Evolutionary conservation across 2,329 filamentous ascomycete species (phyloP).

Genomic region (Colletotrichum tropicicola): DNA sequence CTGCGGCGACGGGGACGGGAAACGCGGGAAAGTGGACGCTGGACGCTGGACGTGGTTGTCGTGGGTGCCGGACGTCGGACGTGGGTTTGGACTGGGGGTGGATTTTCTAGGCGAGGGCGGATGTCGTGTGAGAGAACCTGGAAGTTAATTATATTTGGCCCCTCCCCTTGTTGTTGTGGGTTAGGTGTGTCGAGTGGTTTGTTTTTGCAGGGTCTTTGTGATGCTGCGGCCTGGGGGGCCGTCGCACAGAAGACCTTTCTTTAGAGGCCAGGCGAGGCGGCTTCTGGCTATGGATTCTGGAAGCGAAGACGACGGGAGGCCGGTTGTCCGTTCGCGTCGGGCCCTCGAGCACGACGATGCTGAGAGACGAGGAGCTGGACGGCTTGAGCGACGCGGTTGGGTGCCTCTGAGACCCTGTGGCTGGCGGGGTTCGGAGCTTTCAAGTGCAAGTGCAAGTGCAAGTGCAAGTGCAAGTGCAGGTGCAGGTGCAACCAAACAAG

Average conservation of each 20-base stretch:
- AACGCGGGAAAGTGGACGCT: too few relatives aligned
- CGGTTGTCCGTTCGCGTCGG: conserved; percentile 6
- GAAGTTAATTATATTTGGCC: conserved; percentile 14
- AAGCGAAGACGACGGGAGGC: not conserved
- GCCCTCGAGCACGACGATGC: not conserved
- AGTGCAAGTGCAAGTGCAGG: too few relatives aligned
- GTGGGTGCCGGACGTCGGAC: not conserved
- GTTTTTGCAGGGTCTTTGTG: too few relatives aligned
- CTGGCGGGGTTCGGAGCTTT: not conserved
- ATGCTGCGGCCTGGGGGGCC: too few relatives aligned
- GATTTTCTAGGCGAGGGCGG: not conserved
- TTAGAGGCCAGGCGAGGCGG: not conserved
- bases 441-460: too few relatives aligned
- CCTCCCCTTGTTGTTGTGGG: too few relatives aligned
- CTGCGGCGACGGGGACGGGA: too few relatives aligned
- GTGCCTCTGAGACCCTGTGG: conserved; percentile 12
- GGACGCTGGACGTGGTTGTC: not conserved
- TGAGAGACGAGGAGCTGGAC: not conserved
- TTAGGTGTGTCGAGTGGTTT: too few relatives aligned
- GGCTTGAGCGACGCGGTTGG: conserved; percentile 10
- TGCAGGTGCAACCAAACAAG: too few relatives aligned
- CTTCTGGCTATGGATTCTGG: not conserved
- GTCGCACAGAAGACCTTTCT: too few relatives aligned
- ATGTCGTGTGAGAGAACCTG: too few relatives aligned
- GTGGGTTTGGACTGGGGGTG: not conserved